A percentile compares a stretch with the other conserved stretches of the same genome.
These are phyloP conservation scores for Zymoseptoria crescenta DNA, from an alignment of 2,329 filamentous ascomycete genomes.

Conservation along the genomic window DNA sequence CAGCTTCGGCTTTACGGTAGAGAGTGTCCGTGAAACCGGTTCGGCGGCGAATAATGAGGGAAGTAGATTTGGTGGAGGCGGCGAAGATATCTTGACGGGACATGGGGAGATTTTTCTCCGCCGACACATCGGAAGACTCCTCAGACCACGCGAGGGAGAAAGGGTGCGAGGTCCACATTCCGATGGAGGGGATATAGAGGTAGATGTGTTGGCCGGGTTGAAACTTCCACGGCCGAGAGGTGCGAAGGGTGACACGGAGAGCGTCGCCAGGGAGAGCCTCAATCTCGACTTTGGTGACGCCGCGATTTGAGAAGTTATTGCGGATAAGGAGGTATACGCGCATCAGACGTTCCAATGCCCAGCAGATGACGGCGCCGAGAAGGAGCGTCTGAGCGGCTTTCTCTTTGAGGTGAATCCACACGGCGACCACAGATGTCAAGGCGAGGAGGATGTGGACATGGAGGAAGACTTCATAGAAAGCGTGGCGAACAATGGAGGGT, in stretches of 20 bases:
- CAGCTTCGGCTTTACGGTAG: slow-evolving; percentile 56
- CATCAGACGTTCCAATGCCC: slow-evolving; percentile 55
- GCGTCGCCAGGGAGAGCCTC: slow-evolving; percentile 72
- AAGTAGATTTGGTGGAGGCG: slow-evolving; percentile 51
- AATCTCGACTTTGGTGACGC: slow-evolving; percentile 60
- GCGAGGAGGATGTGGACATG: slow-evolving; percentile 61
- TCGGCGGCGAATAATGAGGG: slow-evolving; percentile 78
- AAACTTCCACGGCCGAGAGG: slow-evolving; percentile 71
- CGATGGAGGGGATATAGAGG: slow-evolving; percentile 66
- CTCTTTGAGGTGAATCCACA: slow-evolving; percentile 58
- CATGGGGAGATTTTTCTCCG: slow-evolving; percentile 42
- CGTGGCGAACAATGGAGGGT: slow-evolving; percentile 62
- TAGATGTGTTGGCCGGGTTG: slow-evolving; percentile 71
- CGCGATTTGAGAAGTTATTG: slow-evolving; percentile 55
- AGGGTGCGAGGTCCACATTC: slow-evolving; percentile 67
- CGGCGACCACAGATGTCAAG: slow-evolving; percentile 50
- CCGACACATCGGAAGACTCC: slow-evolving; percentile 41
- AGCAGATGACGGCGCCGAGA: slow-evolving; percentile 56
- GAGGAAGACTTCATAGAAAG: slow-evolving; percentile 74
- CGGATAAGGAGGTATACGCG: slow-evolving; percentile 55
- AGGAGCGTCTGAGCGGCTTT: slow-evolving; percentile 54
- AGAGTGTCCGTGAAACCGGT: slow-evolving; percentile 82
- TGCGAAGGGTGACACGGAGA: slow-evolving; percentile 61
- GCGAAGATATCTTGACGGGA: slow-evolving; percentile 45
- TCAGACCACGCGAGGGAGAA: slow-evolving; percentile 75